Conservation (phyloP, 2,329 filamentous ascomycete species). For the Pseudocercospora fijiensis region DNA sequence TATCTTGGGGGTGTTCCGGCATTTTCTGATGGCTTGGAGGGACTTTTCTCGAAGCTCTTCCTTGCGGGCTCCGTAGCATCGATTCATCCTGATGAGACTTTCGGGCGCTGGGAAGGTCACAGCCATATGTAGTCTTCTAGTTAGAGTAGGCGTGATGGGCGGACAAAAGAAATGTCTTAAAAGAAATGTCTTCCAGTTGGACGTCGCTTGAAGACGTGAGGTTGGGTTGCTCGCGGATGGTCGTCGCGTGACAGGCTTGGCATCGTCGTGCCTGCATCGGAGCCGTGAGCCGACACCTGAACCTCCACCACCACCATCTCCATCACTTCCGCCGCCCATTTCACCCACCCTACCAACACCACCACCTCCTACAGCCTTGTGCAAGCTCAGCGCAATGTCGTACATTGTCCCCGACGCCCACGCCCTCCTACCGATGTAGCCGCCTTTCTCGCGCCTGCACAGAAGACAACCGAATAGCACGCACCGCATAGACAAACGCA, state of each 20-base stretch:
- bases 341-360: not conserved
- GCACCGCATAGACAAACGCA: not conserved
- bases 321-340: not conserved
- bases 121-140: no score
- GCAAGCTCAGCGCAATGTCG: not conserved
- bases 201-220: not conserved
- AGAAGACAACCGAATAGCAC: not conserved
- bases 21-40: not conserved
- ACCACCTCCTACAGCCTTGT: not conserved
- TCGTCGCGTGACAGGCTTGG: slow-evolving; percentile 1
- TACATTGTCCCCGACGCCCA: not conserved
- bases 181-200: not conserved
- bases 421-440: not conserved
- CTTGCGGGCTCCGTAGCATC: no score
- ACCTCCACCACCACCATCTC: no score
- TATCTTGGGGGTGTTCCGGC: not conserved
- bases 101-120: not conserved
- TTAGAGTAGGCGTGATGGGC: no score
- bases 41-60: not conserved
- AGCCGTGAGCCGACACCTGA: not conserved
- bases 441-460: not conserved
- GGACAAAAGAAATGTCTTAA: no score
- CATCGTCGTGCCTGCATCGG: not conserved
- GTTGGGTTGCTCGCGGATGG: not conserved
- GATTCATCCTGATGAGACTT: no score